Percentiles rank a stretch among this genome's conserved stretches.
Conservation (phyloP, 805 yeast species). For the Saccharomycopsis fermentans region DNA sequence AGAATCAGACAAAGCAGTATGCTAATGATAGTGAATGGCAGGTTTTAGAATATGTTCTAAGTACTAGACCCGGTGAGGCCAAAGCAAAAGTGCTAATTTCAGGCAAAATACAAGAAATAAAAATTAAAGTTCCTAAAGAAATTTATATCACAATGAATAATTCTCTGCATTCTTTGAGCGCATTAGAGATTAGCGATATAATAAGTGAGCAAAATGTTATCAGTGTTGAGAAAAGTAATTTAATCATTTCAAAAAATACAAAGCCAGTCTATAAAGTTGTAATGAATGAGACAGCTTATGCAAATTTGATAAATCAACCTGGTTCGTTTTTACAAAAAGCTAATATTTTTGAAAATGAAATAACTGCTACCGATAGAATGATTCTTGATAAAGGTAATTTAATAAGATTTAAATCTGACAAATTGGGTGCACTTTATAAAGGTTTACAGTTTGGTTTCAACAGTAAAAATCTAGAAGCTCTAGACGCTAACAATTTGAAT, state of each 20-base stretch:
- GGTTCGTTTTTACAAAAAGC: constrained; percentile 57
- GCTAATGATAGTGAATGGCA: constrained; percentile 74
- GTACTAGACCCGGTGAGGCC: constrained; percentile 61
- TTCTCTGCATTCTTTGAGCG: not conserved
- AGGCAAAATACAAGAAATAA: constrained; percentile 62
- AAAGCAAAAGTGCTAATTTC: constrained; percentile 62
- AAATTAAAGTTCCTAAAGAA: constrained; percentile 64
- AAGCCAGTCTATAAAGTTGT: constrained; percentile 30
- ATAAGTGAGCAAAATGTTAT: constrained; percentile 14
- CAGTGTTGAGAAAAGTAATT: constrained; percentile 47
- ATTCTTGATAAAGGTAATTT: constrained; percentile 69
- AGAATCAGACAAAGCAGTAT: constrained; percentile 69
- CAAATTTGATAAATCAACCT: constrained; percentile 41
- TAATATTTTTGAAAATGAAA: constrained; percentile 62
- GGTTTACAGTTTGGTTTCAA: constrained; percentile 84
- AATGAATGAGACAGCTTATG: constrained; percentile 58
- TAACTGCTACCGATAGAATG: constrained; percentile 60
- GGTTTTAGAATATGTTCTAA: constrained; percentile 56
- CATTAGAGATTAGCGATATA: not conserved
- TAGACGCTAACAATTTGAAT: constrained; percentile 31
- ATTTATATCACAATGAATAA: constrained; percentile 31
- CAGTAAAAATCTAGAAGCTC: constrained; percentile 38
- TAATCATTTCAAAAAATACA: constrained; percentile 62
- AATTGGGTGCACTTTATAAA: constrained; percentile 75
- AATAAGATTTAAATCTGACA: constrained; percentile 57